Evolutionary conservation across 768 basidiomycete genomes (phyloP).

Genomic region (Boletus rufocinnamomeus): DNA sequence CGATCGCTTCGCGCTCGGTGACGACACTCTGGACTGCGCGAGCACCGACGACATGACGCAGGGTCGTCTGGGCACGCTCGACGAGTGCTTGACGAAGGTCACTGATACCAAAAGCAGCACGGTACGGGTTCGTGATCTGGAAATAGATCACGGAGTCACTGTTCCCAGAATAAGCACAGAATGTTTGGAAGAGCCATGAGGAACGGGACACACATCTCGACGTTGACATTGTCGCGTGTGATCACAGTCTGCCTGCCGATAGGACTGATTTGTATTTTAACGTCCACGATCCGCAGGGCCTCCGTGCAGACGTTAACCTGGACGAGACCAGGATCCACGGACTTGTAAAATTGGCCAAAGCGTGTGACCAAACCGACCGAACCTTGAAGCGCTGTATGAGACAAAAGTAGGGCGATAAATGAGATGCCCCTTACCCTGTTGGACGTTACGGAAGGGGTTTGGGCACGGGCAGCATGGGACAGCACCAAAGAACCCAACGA

Average conservation of each 20-base stretch:
- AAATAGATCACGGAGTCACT: constrained; percentile 94
- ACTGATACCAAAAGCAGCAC: constrained; percentile 90
- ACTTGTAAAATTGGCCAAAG: constrained; percentile 96
- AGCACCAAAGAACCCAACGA: constrained; percentile 70
- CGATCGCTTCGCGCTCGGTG: constrained; percentile 95
- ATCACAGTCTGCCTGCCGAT: constrained; percentile 90
- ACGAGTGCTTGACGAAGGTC: constrained; percentile 85
- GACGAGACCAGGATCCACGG: constrained; percentile 89
- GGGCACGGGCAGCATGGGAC: constrained; percentile 83
- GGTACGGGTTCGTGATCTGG: constrained; percentile 88
- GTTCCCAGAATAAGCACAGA: constrained; percentile 9
- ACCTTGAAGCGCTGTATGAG: constrained; percentile 46
- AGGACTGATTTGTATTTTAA: constrained; percentile 92
- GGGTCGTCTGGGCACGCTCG: constrained; percentile 89
- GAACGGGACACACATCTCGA: constrained; percentile 65
- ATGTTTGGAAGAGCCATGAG: not conserved
- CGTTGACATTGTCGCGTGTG: constrained; percentile 95
- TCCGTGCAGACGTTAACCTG: constrained; percentile 96
- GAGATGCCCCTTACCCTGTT: constrained; percentile 59
- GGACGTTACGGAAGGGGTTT: constrained; percentile 83
- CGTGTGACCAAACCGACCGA: constrained; percentile 89
- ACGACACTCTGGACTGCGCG: constrained; percentile 94
- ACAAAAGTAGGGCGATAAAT: constrained; percentile 7
- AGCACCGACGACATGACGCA: constrained; percentile 96
- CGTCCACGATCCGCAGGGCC: constrained; percentile 81